Percentiles rank a stretch among this genome's conserved stretches.
Conservation (phyloP, 1,139 yeast species). For the Nakaseomyces nivariensis region DNA sequence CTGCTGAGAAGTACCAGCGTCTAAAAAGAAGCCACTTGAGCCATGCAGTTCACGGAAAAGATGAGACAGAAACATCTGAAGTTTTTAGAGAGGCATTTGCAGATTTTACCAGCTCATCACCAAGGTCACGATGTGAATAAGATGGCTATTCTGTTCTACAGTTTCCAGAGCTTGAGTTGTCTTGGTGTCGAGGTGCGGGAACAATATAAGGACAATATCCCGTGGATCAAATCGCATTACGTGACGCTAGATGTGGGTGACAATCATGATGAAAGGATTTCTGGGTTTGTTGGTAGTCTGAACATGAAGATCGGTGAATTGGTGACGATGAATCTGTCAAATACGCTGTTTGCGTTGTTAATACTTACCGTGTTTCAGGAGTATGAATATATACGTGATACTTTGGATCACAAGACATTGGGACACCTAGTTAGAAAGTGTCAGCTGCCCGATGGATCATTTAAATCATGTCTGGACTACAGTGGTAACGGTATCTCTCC, state of each 20-base stretch:
- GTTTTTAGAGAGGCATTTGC: constrained; percentile 22
- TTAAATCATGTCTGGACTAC: constrained; percentile 41
- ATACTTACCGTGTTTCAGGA: constrained; percentile 14
- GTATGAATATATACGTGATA: constrained; percentile 9
- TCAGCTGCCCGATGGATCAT: constrained; percentile 38
- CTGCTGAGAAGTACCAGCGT: too few relatives aligned
- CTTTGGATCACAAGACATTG: constrained; percentile 10
- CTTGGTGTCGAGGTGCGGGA: constrained; percentile 12
- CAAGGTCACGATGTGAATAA: constrained; percentile 26
- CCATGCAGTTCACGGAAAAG: neutral
- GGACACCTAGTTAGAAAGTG: constrained; percentile 19
- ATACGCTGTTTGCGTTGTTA: constrained; percentile 26
- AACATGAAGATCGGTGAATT: constrained; percentile 10
- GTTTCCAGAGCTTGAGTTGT: constrained; percentile 17
- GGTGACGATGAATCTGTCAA: constrained; percentile 21
- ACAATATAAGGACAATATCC: constrained; percentile 11
- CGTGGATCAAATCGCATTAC: constrained; percentile 2
- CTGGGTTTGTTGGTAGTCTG: constrained; percentile 24
- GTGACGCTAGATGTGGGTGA: neutral
- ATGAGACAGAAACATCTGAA: constrained; percentile 16
- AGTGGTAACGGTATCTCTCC: constrained; percentile 28
- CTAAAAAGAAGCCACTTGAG: too few relatives aligned
- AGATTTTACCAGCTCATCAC: constrained; percentile 20
- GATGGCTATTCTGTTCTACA: constrained; percentile 24
- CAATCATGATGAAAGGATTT: constrained; percentile 8